Conservation (phyloP, 106 monocot species). For the Dendrobium officinale region DNA sequence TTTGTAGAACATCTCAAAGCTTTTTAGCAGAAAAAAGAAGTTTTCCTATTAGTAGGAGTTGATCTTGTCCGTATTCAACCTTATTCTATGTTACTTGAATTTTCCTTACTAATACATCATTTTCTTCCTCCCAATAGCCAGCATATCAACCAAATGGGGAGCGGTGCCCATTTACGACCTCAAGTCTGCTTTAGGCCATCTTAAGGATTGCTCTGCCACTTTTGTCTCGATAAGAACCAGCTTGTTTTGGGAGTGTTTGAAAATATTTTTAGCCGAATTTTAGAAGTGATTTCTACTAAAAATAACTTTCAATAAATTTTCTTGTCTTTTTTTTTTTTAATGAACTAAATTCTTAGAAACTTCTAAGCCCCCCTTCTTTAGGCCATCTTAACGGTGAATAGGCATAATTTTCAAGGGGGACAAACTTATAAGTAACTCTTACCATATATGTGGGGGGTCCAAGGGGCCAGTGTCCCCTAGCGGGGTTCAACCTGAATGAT, state of each 20-base stretch:
- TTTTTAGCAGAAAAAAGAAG: neutral
- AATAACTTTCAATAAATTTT: neutral
- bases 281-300: too few relatives aligned
- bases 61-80: neutral
- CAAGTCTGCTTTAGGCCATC: neutral
- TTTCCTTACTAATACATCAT: neutral
- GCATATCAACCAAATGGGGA: neutral
- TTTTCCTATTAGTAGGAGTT: neutral
- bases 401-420: too few relatives aligned
- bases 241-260: too few relatives aligned
- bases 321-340: neutral
- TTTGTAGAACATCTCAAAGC: slow-evolving; percentile 13
- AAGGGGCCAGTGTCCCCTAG: too few relatives aligned
- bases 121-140: slow-evolving; percentile 6
- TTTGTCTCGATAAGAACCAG: too few relatives aligned
- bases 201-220: neutral
- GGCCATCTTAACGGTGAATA: too few relatives aligned
- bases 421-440: too few relatives aligned
- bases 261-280: too few relatives aligned
- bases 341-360: too few relatives aligned
- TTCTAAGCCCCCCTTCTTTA: too few relatives aligned
- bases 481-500: too few relatives aligned
- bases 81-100: neutral
- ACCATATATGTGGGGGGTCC: too few relatives aligned
- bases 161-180: neutral